Percentiles rank a stretch among this genome's conserved stretches.
Conservation (phyloP, 2,329 filamentous ascomycete genomes). For the Xylaria polymorpha region DNA sequence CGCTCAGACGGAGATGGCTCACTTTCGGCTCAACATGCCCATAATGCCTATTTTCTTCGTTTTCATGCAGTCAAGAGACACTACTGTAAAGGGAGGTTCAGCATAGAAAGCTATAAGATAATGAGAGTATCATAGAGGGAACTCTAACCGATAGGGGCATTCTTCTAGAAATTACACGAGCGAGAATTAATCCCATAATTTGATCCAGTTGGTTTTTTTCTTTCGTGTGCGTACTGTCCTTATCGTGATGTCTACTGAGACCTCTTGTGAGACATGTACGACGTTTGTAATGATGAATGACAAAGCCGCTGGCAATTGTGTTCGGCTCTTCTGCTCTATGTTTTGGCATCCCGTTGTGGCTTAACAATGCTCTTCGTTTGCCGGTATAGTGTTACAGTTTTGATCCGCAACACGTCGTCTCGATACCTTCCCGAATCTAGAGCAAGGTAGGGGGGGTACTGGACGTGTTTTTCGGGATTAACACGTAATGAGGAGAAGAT, state of each 20-base stretch:
- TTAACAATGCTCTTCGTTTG: neutral
- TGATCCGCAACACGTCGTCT: neutral
- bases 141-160: no score
- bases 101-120: no score
- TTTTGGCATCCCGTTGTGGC: neutral
- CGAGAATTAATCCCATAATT: no score
- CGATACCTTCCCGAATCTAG: neutral
- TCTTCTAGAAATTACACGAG: no score
- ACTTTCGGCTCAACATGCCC: neutral
- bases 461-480: neutral
- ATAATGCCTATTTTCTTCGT: neutral
- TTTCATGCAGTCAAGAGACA: neutral
- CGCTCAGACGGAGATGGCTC: no score
- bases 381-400: neutral
- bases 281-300: neutral
- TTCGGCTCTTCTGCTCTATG: neutral
- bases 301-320: neutral
- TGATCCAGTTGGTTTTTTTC: no score
- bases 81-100: neutral
- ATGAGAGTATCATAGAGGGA: no score
- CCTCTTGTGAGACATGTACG: neutral
- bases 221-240: neutral
- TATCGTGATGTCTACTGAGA: neutral
- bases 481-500: neutral
- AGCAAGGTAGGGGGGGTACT: no score